These are phyloP conservation scores for Karstenula rhodostoma DNA, from an alignment of 2,329 filamentous ascomycete species.

Conservation along the genomic window DNA sequence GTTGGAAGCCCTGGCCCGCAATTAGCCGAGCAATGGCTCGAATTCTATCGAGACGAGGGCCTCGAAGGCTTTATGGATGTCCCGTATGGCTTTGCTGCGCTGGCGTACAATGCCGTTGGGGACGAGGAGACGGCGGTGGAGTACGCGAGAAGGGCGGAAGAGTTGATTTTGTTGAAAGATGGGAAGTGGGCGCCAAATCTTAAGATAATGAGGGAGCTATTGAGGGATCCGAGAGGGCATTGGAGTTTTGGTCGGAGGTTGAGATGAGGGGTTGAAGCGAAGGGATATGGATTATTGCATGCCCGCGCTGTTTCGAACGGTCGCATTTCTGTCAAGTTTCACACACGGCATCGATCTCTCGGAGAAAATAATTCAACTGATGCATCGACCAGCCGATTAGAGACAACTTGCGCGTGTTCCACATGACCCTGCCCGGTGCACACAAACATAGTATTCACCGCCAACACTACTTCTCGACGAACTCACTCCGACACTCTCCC, in stretches of 20 bases:
- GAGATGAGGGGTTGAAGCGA: not conserved
- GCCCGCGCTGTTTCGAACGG: no score
- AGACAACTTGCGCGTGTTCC: not conserved
- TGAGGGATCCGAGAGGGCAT: conserved; percentile 42
- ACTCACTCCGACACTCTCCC: not conserved
- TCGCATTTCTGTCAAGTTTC: no score
- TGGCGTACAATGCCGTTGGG: conserved; percentile 50
- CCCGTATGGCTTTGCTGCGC: conserved; percentile 51
- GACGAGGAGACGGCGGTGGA: conserved; percentile 31
- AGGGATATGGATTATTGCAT: not conserved
- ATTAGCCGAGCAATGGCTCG: conserved; percentile 44
- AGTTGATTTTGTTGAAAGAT: conserved; percentile 49
- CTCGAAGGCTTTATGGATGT: conserved; percentile 51
- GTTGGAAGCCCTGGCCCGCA: conserved; percentile 22
- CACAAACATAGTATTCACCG: not conserved
- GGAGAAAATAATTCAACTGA: not conserved
- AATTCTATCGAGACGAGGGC: conserved; percentile 47
- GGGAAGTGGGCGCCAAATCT: conserved; percentile 43
- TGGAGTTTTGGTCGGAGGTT: conserved; percentile 36
- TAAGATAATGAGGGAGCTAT: conserved; percentile 42
- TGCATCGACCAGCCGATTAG: not conserved
- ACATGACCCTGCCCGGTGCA: not conserved
- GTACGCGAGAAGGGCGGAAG: conserved; percentile 47
- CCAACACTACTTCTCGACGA: not conserved
- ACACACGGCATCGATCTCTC: not conserved